A percentile compares a stretch with the other conserved stretches of the same genome.
These are phyloP conservation scores for Candida sanyaensis DNA, from an alignment of 1,139 yeast species.

Conservation along the genomic window DNA sequence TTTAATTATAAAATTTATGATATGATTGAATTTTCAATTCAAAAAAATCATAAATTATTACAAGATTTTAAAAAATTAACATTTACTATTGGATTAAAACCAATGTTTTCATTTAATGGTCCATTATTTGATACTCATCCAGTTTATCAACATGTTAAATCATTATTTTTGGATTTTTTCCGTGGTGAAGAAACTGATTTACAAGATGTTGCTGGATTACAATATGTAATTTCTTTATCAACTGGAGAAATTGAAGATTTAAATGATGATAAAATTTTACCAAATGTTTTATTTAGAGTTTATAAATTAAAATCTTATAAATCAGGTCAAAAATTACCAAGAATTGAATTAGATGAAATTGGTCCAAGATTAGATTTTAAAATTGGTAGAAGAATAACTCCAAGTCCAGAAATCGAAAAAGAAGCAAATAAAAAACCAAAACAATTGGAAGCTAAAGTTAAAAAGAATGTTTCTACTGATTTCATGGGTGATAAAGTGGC, in stretches of 20 bases:
- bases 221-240: slow-evolving; percentile 83
- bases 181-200: slow-evolving; percentile 82
- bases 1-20: slow-evolving; percentile 90
- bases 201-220: slow-evolving; percentile 94
- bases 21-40: slow-evolving; percentile 86
- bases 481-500: slow-evolving; percentile 96
- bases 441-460: slow-evolving; percentile 76
- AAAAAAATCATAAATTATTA: slow-evolving; percentile 67
- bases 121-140: slow-evolving; percentile 91
- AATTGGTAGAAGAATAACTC: slow-evolving; percentile 83
- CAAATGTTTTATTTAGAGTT: slow-evolving; percentile 85
- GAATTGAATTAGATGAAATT: slow-evolving; percentile 91
- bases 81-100: slow-evolving; percentile 87
- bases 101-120: slow-evolving; percentile 93
- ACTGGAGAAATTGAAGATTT: slow-evolving; percentile 57
- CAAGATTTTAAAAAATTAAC: slow-evolving; percentile 80
- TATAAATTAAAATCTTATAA: slow-evolving; percentile 79
- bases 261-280: slow-evolving; percentile 42
- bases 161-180: slow-evolving; percentile 87
- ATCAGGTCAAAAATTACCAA: slow-evolving; percentile 86
- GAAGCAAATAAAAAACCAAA: slow-evolving; percentile 85
- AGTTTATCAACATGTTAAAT: slow-evolving; percentile 79
- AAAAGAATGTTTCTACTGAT: slow-evolving; percentile 89
- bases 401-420: slow-evolving; percentile 86
- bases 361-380: slow-evolving; percentile 96